Evolutionary conservation across 2,329 filamentous ascomycete genomes (phyloP).

Genomic region (Botrytis deweyae): DNA sequence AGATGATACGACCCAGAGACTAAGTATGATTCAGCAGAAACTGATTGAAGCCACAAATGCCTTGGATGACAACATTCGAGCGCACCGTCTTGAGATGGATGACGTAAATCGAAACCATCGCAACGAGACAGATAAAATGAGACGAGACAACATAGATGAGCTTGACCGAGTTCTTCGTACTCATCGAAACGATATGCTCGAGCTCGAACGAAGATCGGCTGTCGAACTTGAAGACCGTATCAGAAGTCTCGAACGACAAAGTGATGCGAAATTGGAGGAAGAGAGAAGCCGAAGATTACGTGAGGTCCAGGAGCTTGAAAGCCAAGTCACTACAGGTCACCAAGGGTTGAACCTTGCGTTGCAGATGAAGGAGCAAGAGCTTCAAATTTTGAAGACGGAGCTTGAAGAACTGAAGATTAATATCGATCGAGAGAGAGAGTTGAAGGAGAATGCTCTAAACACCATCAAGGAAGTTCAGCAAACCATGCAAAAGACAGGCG

Average conservation of each 20-base stretch:
- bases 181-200: slow-evolving; percentile 67
- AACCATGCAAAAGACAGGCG: slow-evolving; percentile 48
- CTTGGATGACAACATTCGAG: slow-evolving; percentile 49
- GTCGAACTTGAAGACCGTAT: slow-evolving; percentile 41
- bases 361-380: slow-evolving; percentile 52
- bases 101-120: slow-evolving; percentile 53
- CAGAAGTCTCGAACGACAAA: slow-evolving; percentile 37
- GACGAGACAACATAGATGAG: slow-evolving; percentile 52
- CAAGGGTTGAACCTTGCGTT: slow-evolving; percentile 38
- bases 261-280: slow-evolving; percentile 58
- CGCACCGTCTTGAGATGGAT: slow-evolving; percentile 55
- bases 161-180: slow-evolving; percentile 57
- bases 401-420: slow-evolving; percentile 50
- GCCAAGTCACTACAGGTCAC: slow-evolving; percentile 49
- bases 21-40: slow-evolving; percentile 41
- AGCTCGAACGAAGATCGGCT: slow-evolving; percentile 61
- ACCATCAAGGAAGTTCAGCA: slow-evolving; percentile 50
- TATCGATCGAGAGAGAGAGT: slow-evolving; percentile 61
- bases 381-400: slow-evolving; percentile 49
- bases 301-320: slow-evolving; percentile 66
- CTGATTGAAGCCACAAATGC: slow-evolving; percentile 49
- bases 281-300: slow-evolving; percentile 57
- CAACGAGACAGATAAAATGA: slow-evolving; percentile 56
- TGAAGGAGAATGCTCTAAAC: slow-evolving; percentile 40
- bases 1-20: slow-evolving; percentile 52